Base-by-base conservation (phyloP, 2,329 filamentous ascomycete species). In the Raffaelea albimanens region DNA sequence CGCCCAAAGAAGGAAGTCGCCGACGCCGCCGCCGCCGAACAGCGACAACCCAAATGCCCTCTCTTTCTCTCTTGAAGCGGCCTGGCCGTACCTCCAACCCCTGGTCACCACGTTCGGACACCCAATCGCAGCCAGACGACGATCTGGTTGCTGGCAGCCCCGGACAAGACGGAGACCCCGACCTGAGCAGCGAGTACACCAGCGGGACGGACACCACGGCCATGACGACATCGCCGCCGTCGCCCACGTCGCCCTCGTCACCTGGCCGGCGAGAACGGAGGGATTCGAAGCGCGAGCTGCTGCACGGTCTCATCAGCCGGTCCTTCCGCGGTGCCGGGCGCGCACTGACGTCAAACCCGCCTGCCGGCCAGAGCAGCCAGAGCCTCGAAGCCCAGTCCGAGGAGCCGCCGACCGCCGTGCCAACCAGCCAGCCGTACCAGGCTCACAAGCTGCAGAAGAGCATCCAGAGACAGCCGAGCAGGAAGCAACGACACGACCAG, bases 21-120 rank as follows among this genome's bases (percentile, higher is more conserved):
- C n/a, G n/a, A n/a, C n/a, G n/a, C n/a, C n/a, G n/a, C n/a, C n/a
- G n/a, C n/a, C n/a, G n/a, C n/a, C n/a, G n/a, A n/a, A n/a, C n/a
- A n/a, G n/a, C n/a, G n/a, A n/a, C n/a, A n/a, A n/a, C n/a, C n/a
- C 40, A 50, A 36, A 66, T 65, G 62, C 61, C 61, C 36, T 59
- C 60, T 18, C 57, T 65, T 36, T 59, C 60, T 22, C 55, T 60
- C 8, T 53, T 61, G 47, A 60, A 58, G 45, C 58, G 59, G 45
- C 57, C 57, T 38, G 55, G 55, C 3, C 56, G 55, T 48, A 40
- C 47, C 11, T 22, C 52, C 13, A 50, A 51, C 52, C 48, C 50
- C 19, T 14, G 19, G 33, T 40, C 33, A 51, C 18, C 44, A 18
- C 34, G 43, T 4, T 38, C 44, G 20, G 20, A 40, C 10, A 40